These are phyloP conservation scores for Malania oleifera DNA, from an alignment of 164 flowering plant species.

Conservation along the genomic window DNA sequence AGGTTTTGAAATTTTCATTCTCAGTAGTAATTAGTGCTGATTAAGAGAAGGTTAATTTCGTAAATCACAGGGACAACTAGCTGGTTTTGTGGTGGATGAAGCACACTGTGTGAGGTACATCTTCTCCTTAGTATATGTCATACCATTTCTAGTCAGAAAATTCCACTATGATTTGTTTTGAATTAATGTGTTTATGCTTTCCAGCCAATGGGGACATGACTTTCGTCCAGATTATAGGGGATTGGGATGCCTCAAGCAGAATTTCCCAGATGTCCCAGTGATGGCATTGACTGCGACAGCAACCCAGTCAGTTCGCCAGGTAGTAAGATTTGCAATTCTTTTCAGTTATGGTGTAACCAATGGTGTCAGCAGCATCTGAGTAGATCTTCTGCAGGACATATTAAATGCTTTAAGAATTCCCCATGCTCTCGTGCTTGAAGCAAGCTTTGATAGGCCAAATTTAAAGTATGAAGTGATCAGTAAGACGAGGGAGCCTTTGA, in stretches of 20 bases:
- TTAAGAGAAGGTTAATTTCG: background rate
- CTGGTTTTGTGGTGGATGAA: slow-evolving; percentile 94
- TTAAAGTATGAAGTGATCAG: slow-evolving; percentile 82
- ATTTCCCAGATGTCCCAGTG: slow-evolving; percentile 74
- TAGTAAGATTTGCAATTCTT: slow-evolving; percentile 13
- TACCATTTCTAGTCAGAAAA: background rate
- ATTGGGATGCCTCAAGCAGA: slow-evolving; percentile 87
- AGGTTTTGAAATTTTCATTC: background rate
- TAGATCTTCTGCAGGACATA: slow-evolving; percentile 59
- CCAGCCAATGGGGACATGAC: slow-evolving; percentile 99
- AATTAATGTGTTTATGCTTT: slow-evolving; percentile 6
- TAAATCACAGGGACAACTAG: slow-evolving; percentile 62
- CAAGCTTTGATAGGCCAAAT: slow-evolving; percentile 97
- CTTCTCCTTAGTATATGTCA: background rate
- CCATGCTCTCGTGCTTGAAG: slow-evolving; percentile 74
- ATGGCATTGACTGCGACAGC: slow-evolving; percentile 99
- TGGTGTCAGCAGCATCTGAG: background rate
- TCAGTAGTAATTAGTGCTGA: background rate
- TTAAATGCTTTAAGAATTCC: slow-evolving; percentile 73
- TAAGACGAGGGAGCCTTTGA: slow-evolving; percentile 72
- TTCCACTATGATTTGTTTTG: background rate
- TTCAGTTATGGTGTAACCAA: slow-evolving; percentile 5
- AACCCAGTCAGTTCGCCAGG: slow-evolving; percentile 79
- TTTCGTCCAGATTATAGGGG: slow-evolving; percentile 94
- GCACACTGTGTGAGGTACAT: slow-evolving; percentile 94